Evolutionary conservation across 345 rosid species (phyloP), one percentile per base, ranked within the genome.

Genomic region (Rhodomyrtus tomentosa): DNA sequence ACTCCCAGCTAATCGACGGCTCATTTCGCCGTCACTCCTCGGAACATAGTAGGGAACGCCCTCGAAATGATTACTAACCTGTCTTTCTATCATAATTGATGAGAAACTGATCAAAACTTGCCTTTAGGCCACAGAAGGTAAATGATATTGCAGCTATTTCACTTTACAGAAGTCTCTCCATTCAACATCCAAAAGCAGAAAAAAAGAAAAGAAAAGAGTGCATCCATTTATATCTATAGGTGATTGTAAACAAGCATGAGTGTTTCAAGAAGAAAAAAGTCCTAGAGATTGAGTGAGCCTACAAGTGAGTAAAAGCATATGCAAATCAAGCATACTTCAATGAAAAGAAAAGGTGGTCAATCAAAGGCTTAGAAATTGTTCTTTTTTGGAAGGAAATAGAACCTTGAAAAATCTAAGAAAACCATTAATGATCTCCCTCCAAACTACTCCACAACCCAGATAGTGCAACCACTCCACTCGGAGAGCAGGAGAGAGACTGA

Each of bases 21-120:
- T 92, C 86, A 92, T 92, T 83, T 93, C 95, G 72, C 91, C 88
- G 29, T 94, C 96, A 79, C 94, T 92, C 87, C 96, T 93, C 45
- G 94, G 91, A 84, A 92, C 90, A 83, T 93, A 95, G 90, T 86
- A 93, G 49, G 96, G 98, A 89, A 94, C 90, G n/a, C 98, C 98
- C 88, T 94, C 96, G 36, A 94, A 94, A 89, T 93, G 96, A 89
- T 83, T 94, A 29, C 91, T 89, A 56, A 80, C 90, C 89, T 92
- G 93, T 87, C 91, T 93, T 91, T 94, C 95, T 86, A 90, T 86
- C 82, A 86, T 81, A 84, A 86, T 83, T 45, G 80, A 89, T 85
- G 88, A 88, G 87, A 85, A 86, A 89, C 73, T 32, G 73, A 86
- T 86, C 85, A 89, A 87, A 88, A 82, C 62, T 83, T 48, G 81